A percentile compares a stretch with the other conserved stretches of the same genome.
Evolutionary conservation across 176 grass and related monocot species (phyloP).

Genomic region (Phyllostachys edulis): DNA sequence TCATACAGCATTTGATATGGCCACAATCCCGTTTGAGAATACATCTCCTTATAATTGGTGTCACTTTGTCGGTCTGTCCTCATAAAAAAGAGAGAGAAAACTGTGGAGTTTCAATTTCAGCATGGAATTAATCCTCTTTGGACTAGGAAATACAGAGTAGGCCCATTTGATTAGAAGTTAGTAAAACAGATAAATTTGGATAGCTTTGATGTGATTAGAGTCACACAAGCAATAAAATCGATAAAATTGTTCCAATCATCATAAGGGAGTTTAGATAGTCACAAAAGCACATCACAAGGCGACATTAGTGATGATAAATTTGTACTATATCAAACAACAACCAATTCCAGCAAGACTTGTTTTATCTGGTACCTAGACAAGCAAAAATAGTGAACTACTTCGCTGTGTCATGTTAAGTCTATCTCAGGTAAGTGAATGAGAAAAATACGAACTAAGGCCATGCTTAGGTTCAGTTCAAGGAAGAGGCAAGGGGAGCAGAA

Average conservation of each 20-base stretch:
- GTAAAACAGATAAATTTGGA: not conserved
- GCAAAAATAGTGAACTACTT: not conserved
- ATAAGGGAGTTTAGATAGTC: not conserved
- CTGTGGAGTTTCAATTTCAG: not conserved
- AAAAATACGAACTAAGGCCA: slow-evolving; percentile 1
- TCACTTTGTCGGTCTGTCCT: not conserved
- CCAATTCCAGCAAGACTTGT: not conserved
- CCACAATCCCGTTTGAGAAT: not conserved
- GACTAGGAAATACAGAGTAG: not conserved
- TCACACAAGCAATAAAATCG: not conserved
- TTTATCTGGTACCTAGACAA: not conserved
- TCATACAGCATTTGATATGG: not conserved
- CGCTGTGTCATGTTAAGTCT: not conserved
- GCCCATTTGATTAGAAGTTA: not conserved
- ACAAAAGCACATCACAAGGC: not conserved
- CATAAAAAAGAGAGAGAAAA: not conserved
- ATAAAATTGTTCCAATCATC: not conserved
- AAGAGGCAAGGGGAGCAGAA: not conserved
- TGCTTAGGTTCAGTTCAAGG: not conserved
- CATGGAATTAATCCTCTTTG: not conserved
- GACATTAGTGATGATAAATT: not conserved
- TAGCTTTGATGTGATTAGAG: not conserved
- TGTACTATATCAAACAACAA: not conserved
- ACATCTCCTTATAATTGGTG: not conserved
- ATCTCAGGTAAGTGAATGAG: not conserved